Percentiles rank a stretch among this genome's conserved stretches.
Conservation (phyloP, 345 rosid genomes). For the Garcia nutans region DNA sequence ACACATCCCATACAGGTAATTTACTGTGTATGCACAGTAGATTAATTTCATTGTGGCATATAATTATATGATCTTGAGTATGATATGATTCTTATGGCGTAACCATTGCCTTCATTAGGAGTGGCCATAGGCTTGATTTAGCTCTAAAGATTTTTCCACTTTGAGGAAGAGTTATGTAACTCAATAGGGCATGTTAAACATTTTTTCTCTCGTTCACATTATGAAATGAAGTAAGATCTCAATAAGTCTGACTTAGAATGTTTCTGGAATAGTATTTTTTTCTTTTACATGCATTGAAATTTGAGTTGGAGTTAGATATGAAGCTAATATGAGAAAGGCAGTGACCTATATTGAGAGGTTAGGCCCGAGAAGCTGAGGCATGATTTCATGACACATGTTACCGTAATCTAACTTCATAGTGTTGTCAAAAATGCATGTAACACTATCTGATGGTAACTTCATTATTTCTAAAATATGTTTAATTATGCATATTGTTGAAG, state of each 20-base stretch:
- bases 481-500: neutral
- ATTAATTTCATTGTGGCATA: neutral
- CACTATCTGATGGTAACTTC: neutral
- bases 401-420: neutral
- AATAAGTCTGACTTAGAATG: neutral
- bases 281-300: neutral
- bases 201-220: neutral
- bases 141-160: neutral
- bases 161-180: neutral
- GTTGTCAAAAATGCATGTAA: no score
- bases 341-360: neutral
- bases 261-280: neutral
- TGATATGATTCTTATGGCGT: neutral
- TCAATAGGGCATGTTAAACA: neutral
- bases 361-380: neutral
- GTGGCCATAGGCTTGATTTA: neutral
- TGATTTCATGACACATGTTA: neutral
- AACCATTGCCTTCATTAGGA: neutral
- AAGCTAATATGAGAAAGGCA: neutral
- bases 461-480: neutral
- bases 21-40: neutral
- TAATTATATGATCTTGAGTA: neutral
- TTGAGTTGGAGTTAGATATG: neutral
- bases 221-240: neutral
- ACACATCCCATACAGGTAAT: conserved; percentile 81